Evolutionary conservation across 2,329 filamentous ascomycete genomes (phyloP), one percentile per base, ranked within the genome.

Genomic region (Sclerotinia spermophila): DNA sequence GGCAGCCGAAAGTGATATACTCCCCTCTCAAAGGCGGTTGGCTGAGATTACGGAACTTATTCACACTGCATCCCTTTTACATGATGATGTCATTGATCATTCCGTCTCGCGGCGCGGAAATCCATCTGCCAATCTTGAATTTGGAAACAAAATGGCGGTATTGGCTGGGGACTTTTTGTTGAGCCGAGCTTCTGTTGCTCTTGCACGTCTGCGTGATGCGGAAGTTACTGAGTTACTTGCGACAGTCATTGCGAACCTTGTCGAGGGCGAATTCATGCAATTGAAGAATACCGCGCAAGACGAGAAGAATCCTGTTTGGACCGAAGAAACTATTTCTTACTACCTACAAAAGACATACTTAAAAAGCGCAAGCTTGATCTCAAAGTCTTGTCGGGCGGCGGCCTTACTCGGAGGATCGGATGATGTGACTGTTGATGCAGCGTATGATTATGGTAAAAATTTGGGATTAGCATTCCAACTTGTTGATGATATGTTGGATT

Each of bases 221-320:
- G 96, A 99, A 81, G 96, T 99, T 3, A 93, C 94, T 13, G 96
- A 99, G 83, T 86, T 99, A 11, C 84, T 99, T 42, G 94, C 96
- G 5, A 98, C 95, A 0, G 96, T 98, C 56, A 98, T 99, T 76
- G 95, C 96, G 59, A 99, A 99, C 80, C 85, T 99, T 38, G 94
- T 99, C 30, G 96, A 99, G 83, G 96, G 96, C 79, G 96, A 99
- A 82, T 98, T 99, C 84, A 99, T 99, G 96, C 96, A 99, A 84
- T 85, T 99, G 77, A 96, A 97, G 83, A 99, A 99, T 82, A 98
- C 96, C 1, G 92, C 92, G 60, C 86, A 88, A 74, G 95, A 97
- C 79, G 95, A 98, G 84, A 86, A 87, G 74, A 90, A 92, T 75
- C 95, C 95, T 1, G 83, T 86, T 15, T 98, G 92, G 87, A 96